A percentile compares a stretch with the other conserved stretches of the same genome.
phyloP scores from a whole-genome alignment of 2,329 filamentous ascomycete genomes.

The Cercospora sp. region DNA sequence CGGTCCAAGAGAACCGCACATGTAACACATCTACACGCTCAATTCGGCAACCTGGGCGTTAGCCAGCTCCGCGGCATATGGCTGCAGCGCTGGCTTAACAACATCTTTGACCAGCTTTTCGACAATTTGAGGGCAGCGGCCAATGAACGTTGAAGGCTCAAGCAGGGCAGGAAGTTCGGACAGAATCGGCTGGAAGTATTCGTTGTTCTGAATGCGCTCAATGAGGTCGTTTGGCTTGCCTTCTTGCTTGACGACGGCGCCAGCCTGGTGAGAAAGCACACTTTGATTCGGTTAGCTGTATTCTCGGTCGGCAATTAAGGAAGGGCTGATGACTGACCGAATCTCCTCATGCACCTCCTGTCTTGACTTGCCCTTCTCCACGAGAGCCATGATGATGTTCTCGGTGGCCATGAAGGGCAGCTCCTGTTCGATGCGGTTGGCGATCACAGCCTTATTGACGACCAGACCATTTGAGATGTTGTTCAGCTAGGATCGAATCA shows the following conservation, averaged over 20 bases:
- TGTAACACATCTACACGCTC: slow-evolving; percentile 27
- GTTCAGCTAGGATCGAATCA: slow-evolving; percentile 44
- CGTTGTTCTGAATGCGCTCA: slow-evolving; percentile 68
- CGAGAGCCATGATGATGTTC: slow-evolving; percentile 75
- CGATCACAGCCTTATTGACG: slow-evolving; percentile 74
- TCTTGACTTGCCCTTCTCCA: slow-evolving; percentile 67
- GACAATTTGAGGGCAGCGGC: slow-evolving; percentile 43
- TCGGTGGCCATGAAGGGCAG: slow-evolving; percentile 67
- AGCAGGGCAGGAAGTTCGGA: slow-evolving; percentile 41
- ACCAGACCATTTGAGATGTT: slow-evolving; percentile 74
- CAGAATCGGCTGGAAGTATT: slow-evolving; percentile 65
- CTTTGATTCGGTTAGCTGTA: slow-evolving; percentile 18
- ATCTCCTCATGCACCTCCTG: slow-evolving; percentile 89
- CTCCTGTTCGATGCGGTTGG: slow-evolving; percentile 67
- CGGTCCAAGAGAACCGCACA: neutral
- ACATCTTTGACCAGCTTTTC: slow-evolving; percentile 41
- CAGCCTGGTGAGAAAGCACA: slow-evolving; percentile 76
- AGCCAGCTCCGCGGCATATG: slow-evolving; percentile 35
- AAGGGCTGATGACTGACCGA: slow-evolving; percentile 39
- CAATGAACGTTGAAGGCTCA: slow-evolving; percentile 42
- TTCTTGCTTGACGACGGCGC: slow-evolving; percentile 67
- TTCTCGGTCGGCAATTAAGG: neutral
- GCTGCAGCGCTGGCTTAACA: slow-evolving; percentile 40
- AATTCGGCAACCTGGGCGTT: slow-evolving; percentile 34
- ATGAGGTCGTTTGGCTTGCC: slow-evolving; percentile 80